Evolutionary conservation across 176 grass and related monocot genomes (phyloP), one percentile per base, ranked within the genome.

Genomic region (Chrysopogon serrulatus): DNA sequence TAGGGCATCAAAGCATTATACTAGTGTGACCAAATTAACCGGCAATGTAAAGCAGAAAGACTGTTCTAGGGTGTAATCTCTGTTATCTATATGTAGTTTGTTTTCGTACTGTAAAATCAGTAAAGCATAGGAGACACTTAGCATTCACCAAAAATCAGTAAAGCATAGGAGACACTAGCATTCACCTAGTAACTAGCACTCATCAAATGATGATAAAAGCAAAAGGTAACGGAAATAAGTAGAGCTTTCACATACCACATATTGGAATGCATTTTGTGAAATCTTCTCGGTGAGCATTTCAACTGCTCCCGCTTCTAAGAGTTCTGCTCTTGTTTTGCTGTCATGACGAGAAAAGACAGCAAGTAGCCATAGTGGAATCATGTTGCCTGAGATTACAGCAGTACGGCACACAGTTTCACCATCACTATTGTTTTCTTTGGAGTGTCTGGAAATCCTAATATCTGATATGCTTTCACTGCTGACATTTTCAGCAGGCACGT

Each of bases 311-410:
- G 90, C 83, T 84, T 94, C 93, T 75, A 99, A 75, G 73, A 99
- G 87, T 86, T 94, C 92, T 68, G 86, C 79, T 71, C 90, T 91
- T 79, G 84, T 80, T 80, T 82, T 89, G 39, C 81, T 84, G 84
- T 96, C 94, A 89, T 91, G 88, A 44, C 75, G 79, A 87, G 93
- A 83, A 93, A 99, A 92, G 36, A 94, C 82, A 82, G 97, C 75
- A 75, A 99, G 97, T 26, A 99, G 78, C 97, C 97, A 99, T 40
- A 94, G 82, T 18, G 91, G 88, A 89, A 99, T 88, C 97, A 96
- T 99, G 85, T 94, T 99, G 69, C 97, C 88, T 18, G 85, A 96
- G 15, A 99, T 96, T 41, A 94, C 84, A 76, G 91, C 81, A 70
- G 93, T 99, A 68, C 78, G 76, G 56, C 80, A 83, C 10, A 91